These are phyloP conservation scores for Phytophthora europaea DNA, from an alignment of 352 stramenopile species.

Conservation along the genomic window DNA sequence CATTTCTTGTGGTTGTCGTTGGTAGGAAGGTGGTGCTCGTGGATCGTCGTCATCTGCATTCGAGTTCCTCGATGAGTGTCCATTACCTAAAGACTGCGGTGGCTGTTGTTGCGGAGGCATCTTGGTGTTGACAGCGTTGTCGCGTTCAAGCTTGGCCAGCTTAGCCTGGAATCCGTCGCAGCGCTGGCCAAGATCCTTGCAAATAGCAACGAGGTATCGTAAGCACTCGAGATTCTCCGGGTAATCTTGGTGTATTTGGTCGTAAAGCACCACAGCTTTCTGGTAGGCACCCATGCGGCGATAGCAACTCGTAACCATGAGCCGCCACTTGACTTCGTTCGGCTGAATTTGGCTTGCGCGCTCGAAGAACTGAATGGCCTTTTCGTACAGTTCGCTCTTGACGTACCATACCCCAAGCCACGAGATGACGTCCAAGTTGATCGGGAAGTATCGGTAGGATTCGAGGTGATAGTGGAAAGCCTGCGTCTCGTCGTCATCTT, in stretches of 20 bases:
- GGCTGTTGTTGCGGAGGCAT: conserved; percentile 49
- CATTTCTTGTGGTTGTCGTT: conserved; percentile 36
- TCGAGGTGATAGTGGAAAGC: conserved; percentile 97
- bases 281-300: conserved; percentile 95
- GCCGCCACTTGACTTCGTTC: conserved; percentile 96
- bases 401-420: conserved; percentile 98
- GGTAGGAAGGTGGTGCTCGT: conserved; percentile 25
- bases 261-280: conserved; percentile 94
- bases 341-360: conserved; percentile 95
- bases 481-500: conserved; percentile 94
- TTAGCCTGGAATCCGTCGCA: conserved; percentile 95
- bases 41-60: conserved; percentile 29
- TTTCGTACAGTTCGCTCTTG: conserved; percentile 97
- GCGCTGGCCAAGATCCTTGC: conserved; percentile 93
- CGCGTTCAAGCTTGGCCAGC: conserved; percentile 91
- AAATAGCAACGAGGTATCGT: conserved; percentile 94
- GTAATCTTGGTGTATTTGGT: conserved; percentile 95
- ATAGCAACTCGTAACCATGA: conserved; percentile 98
- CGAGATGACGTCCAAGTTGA: conserved; percentile 97
- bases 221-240: conserved; percentile 95
- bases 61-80: conserved; percentile 29
- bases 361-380: conserved; percentile 97
- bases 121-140: conserved; percentile 53
- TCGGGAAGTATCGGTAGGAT: conserved; percentile 95
- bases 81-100: conserved; percentile 30